Percentiles rank a stretch among this genome's conserved stretches.
Conservation (phyloP, 192 early-diverging fungal genomes). For the Backusella australiensis region DNA sequence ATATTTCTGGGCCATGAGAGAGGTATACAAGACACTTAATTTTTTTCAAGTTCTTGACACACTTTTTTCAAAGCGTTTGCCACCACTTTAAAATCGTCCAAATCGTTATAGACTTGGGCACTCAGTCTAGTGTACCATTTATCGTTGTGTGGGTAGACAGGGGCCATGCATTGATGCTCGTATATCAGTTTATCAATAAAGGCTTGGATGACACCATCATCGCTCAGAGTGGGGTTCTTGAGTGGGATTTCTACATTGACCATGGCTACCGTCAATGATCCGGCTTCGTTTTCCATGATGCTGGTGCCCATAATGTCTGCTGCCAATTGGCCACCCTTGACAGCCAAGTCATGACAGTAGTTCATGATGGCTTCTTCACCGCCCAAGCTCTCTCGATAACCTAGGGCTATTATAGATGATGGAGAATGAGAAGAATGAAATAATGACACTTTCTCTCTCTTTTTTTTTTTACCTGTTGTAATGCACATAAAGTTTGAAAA, state of each 20-base stretch:
- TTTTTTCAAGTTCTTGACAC: constrained; percentile 35
- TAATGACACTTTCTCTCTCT: background rate
- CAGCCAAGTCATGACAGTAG: constrained; percentile 52
- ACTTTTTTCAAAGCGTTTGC: constrained; percentile 45
- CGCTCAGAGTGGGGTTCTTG: constrained; percentile 17
- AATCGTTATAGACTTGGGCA: constrained; percentile 58
- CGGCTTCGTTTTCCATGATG: constrained; percentile 47
- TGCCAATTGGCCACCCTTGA: constrained; percentile 50
- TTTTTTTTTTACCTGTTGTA: constrained; percentile 14
- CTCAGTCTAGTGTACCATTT: constrained; percentile 52
- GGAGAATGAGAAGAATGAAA: background rate
- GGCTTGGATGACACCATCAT: constrained; percentile 26
- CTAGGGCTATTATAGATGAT: constrained; percentile 33
- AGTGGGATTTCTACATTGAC: constrained; percentile 59
- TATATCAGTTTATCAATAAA: constrained; percentile 38
- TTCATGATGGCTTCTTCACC: constrained; percentile 55
- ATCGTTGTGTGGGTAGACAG: constrained; percentile 43
- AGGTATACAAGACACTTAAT: background rate
- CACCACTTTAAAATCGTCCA: constrained; percentile 45
- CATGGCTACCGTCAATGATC: constrained; percentile 49
- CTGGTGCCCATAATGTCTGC: constrained; percentile 57
- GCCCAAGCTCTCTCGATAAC: constrained; percentile 52
- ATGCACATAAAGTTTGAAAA: constrained; percentile 31
- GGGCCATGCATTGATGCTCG: constrained; percentile 19
- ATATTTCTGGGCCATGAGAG: background rate